Percentiles rank a stretch among this genome's conserved stretches.
Conservation (phyloP, 2,329 filamentous ascomycete genomes). For the Trichoderma sp. region DNA sequence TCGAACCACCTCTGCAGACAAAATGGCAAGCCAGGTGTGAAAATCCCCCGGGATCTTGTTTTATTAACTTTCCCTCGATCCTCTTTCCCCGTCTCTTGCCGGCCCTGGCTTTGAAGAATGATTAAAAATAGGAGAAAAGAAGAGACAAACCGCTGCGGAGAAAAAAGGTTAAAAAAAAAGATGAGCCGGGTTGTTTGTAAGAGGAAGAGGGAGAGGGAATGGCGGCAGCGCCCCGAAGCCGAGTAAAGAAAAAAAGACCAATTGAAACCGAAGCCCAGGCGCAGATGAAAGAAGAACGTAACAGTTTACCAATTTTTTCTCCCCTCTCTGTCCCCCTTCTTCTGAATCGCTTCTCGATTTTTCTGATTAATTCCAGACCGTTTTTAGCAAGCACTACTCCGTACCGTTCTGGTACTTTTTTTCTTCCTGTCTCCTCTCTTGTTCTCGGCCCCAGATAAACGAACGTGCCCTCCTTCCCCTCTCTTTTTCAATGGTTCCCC, state of each 20-base stretch:
- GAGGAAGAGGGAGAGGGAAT: neutral
- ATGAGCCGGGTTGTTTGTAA: neutral
- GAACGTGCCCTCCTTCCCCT: neutral
- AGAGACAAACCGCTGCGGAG: neutral
- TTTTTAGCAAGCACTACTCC: neutral
- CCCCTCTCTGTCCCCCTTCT: neutral
- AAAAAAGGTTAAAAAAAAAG: neutral
- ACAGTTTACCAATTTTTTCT: slow-evolving; percentile 7
- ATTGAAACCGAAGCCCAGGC: slow-evolving; percentile 11
- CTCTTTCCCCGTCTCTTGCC: neutral
- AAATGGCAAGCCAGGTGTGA: neutral
- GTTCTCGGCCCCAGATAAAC: neutral
- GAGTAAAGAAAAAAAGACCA: neutral
- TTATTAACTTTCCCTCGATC: neutral
- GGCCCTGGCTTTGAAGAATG: neutral
- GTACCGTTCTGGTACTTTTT: neutral
- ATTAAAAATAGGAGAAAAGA: neutral
- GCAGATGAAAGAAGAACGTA: slow-evolving; percentile 12
- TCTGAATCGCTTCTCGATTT: neutral
- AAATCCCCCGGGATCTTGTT: neutral
- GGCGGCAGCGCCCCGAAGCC: neutral
- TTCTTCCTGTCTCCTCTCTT: neutral
- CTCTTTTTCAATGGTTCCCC: slow-evolving; percentile 2
- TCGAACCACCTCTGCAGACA: neutral
- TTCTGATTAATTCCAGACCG: neutral